These are phyloP conservation scores for Fusarium compactum DNA, from an alignment of 2,329 filamentous ascomycete species.

Conservation along the genomic window DNA sequence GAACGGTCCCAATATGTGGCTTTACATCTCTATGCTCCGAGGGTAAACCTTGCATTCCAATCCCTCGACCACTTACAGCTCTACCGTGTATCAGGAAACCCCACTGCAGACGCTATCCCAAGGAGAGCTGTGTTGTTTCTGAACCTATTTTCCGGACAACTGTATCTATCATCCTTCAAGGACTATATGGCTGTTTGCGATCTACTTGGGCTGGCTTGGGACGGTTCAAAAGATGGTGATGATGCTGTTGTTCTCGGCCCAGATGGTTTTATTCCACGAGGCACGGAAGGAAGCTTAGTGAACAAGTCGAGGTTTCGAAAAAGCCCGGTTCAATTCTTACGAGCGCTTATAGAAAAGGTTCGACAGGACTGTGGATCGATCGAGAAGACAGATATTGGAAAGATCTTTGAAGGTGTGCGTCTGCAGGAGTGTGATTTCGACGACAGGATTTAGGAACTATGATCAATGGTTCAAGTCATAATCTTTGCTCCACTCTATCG, in stretches of 20 bases:
- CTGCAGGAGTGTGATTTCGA: conserved; percentile 40
- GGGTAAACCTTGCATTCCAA: conserved; percentile 49
- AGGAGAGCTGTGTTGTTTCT: conserved; percentile 60
- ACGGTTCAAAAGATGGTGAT: too few species aligned
- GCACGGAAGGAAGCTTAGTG: conserved; percentile 1
- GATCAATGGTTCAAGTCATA: too few species aligned
- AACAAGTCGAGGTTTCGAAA: conserved; percentile 44
- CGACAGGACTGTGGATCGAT: conserved; percentile 55
- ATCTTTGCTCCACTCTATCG: rapidly evolving
- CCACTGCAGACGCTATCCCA: neutral
- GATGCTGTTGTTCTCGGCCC: conserved; percentile 41
- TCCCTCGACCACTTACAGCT: conserved; percentile 36
- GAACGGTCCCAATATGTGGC: conserved; percentile 49
- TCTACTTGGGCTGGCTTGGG: conserved; percentile 62
- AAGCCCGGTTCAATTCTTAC: conserved; percentile 56
- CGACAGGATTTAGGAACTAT: neutral
- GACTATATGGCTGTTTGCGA: conserved; percentile 68
- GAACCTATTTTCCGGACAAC: conserved; percentile 75
- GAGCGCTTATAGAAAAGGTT: conserved; percentile 52
- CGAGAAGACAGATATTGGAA: conserved; percentile 58
- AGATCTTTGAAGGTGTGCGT: conserved; percentile 51
- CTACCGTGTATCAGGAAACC: conserved; percentile 26
- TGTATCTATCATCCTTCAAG: conserved; percentile 67
- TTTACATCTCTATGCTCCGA: conserved; percentile 63
- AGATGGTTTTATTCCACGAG: conserved; percentile 52